Conservation (phyloP, 129 eudicot species). For the Erigeron canadensis region DNA sequence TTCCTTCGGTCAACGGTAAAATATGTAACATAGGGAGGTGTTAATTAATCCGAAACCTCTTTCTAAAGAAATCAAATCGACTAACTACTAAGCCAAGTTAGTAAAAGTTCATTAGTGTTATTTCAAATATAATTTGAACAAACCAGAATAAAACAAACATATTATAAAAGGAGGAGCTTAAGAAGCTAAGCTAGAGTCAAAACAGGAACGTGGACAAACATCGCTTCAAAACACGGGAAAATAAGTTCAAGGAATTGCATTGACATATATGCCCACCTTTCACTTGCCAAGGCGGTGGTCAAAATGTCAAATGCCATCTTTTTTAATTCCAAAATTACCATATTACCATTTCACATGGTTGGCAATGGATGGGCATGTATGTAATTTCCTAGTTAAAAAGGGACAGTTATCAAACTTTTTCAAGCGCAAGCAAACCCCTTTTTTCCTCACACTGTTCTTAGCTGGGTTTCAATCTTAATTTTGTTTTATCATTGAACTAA, state of each 20-base stretch:
- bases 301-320: constrained; percentile 35
- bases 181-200: constrained; percentile 44
- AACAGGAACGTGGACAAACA: constrained; percentile 43
- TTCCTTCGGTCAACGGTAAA: too few species aligned
- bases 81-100: too few species aligned
- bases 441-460: constrained; percentile 36
- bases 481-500: constrained; percentile 15
- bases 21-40: too few species aligned
- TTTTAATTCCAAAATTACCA: constrained; percentile 20
- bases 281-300: constrained; percentile 90
- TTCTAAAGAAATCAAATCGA: too few species aligned
- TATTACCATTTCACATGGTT: constrained; percentile 34
- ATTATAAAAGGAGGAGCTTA: not conserved
- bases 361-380: constrained; percentile 16
- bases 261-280: constrained; percentile 53
- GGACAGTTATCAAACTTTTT: constrained; percentile 42
- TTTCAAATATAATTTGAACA: too few species aligned
- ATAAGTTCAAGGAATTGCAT: constrained; percentile 19
- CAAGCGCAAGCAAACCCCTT: constrained; percentile 39
- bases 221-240: not conserved
- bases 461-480: constrained; percentile 32
- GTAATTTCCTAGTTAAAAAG: constrained; percentile 34
- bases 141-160: not conserved
- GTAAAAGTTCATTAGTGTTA: too few species aligned
- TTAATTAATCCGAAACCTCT: too few species aligned